These are phyloP conservation scores for Ettlia oleoabundans DNA, from an alignment of 139 green algal species.

Conservation along the genomic window DNA sequence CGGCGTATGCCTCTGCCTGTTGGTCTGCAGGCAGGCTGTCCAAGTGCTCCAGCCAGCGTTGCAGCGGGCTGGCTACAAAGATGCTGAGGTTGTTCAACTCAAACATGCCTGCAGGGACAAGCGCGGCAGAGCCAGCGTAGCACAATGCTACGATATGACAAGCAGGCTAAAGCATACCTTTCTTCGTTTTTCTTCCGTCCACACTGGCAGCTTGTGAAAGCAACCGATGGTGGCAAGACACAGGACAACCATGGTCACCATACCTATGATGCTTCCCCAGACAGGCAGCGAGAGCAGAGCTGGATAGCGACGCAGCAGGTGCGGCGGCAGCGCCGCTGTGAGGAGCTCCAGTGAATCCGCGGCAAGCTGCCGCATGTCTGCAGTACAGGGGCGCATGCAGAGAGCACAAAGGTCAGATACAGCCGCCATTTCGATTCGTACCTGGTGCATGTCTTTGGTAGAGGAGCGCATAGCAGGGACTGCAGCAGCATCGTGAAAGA, in stretches of 20 bases:
- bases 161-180: too few relatives aligned
- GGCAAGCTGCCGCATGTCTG: constrained; percentile 72
- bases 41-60: constrained; percentile 26
- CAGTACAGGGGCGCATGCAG: too few relatives aligned
- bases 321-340: constrained; percentile 45
- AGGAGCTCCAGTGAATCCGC: constrained; percentile 80
- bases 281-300: constrained; percentile 75
- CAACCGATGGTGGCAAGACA: too few relatives aligned
- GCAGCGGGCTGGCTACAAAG: constrained; percentile 33
- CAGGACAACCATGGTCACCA: neutral
- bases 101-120: constrained; percentile 95
- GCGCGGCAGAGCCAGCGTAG: too few relatives aligned
- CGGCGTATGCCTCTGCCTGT: neutral
- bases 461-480: too few relatives aligned
- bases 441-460: too few relatives aligned
- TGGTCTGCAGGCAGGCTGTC: neutral
- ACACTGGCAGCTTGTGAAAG: too few relatives aligned
- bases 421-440: too few relatives aligned
- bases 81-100: constrained; percentile 96
- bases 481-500: too few relatives aligned
- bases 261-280: constrained; percentile 73
- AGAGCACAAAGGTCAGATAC: too few relatives aligned
- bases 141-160: too few relatives aligned
- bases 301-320: constrained; percentile 42
- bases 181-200: too few relatives aligned